A percentile compares a stretch with the other conserved stretches of the same genome.
phyloP scores from a whole-genome alignment of 2,329 filamentous ascomycete species.

The Colletotrichum melonis region DNA sequence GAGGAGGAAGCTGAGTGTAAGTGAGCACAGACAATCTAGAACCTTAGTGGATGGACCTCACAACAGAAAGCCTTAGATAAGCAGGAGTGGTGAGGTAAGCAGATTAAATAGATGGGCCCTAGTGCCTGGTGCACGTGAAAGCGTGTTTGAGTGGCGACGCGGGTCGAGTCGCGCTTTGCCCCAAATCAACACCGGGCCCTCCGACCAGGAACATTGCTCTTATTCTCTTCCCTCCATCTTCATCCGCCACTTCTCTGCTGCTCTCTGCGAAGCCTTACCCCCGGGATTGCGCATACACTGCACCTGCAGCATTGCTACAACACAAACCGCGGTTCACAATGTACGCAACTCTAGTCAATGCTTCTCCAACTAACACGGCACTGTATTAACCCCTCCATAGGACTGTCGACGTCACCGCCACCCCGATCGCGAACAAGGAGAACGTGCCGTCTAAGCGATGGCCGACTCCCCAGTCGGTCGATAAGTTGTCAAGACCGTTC shows the following conservation, averaged over 20 bases:
- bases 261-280: not conserved
- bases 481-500: constrained; percentile 85
- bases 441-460: constrained; percentile 58
- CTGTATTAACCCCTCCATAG: constrained; percentile 26
- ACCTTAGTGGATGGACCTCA: not conserved
- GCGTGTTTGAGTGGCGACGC: constrained; percentile 36
- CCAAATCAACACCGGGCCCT: constrained; percentile 14
- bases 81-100: not conserved
- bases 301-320: not conserved
- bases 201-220: not conserved
- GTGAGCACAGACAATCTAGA: not conserved
- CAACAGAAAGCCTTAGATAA: not conserved
- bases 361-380: not conserved
- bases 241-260: constrained; percentile 18
- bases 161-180: constrained; percentile 33
- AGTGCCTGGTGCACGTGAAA: constrained; percentile 5
- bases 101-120: not conserved
- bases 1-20: not conserved
- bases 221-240: constrained; percentile 13
- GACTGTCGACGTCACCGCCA: constrained; percentile 30
- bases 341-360: not conserved
- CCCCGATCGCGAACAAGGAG: constrained; percentile 54
- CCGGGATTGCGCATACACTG: not conserved
- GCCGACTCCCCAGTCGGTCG: constrained; percentile 69
- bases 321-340: constrained; percentile 18